Evolutionary conservation across 345 rosid genomes (phyloP), one percentile per base, ranked within the genome.

Genomic region (Physaria fendleri): DNA sequence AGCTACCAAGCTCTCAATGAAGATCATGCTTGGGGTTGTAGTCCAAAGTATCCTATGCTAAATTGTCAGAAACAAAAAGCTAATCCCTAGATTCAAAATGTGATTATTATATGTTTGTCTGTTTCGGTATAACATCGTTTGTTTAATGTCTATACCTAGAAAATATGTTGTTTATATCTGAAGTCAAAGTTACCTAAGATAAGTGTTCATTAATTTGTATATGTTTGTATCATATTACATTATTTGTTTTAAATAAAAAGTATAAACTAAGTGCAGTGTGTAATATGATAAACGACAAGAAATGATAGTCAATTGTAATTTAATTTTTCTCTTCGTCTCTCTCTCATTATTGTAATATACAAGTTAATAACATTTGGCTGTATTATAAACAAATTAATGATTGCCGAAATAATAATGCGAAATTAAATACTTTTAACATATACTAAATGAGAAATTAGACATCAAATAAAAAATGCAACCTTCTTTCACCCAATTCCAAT

Each of bases 31-130:
- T n/a, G n/a, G n/a, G n/a, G n/a, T n/a, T n/a, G n/a, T n/a, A n/a
- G n/a, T n/a, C n/a, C n/a, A n/a, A n/a, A 40, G 59, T 41, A 13
- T 58, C 71, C 29, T 16, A 6, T 0, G 2, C 14, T 37, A 14
- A 1, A 2, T 16, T 67, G 65, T 42, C 4, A 6, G 7, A 59
- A 9, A 59, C 2, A 41, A 4, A 25, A 0, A 4, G 66, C 37
- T 39, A 67, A 59, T 13, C 70, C 70, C 4, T 35, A 43, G 9
- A 32, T 43, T 54, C 14, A 38, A 66, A 33, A 37, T 46, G 24
- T 1, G 30, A 66, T 39, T n/a, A 12, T 22, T 11, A 11, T 4
- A 7, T 11, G 6, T 20, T 5, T 20, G 4, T 10, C 12, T 43
- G 48, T 11, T 21, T 11, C 21, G 14, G 10, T 21, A 43, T 43